Conservation (phyloP, 441 rosid species). For the Jatropha podagrica region DNA sequence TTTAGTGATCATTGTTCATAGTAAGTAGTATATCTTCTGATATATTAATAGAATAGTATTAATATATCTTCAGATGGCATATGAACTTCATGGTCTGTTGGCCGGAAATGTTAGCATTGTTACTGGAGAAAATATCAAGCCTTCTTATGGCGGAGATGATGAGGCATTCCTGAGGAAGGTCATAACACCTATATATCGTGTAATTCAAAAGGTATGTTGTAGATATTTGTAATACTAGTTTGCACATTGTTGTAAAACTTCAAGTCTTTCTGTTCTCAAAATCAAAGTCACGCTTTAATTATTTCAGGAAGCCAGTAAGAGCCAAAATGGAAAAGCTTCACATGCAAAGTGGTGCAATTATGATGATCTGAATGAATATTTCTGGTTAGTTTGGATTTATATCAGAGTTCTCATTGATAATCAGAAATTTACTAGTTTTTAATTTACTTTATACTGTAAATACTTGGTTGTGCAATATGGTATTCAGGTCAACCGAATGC, state of each 20-base stretch:
- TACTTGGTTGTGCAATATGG: conserved; percentile 10
- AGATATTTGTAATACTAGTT: not conserved
- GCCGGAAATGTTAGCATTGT: conserved; percentile 97
- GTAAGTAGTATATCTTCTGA: not conserved
- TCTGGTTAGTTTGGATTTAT: conserved; percentile 66
- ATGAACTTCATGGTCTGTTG: conserved; percentile 95
- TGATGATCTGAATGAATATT: conserved; percentile 97
- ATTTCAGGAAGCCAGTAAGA: conserved; percentile 83
- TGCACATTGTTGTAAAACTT: conserved; percentile 11
- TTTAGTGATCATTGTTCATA: not conserved
- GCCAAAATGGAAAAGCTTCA: conserved; percentile 80
- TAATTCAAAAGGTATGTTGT: conserved; percentile 68
- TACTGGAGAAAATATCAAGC: conserved; percentile 97
- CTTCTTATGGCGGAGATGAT: conserved; percentile 98
- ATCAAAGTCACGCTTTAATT: conserved; percentile 23
- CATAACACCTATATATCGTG: conserved; percentile 87
- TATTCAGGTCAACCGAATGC: conserved; percentile 84
- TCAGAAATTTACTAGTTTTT: not conserved
- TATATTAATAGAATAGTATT: not conserved
- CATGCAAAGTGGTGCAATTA: conserved; percentile 97
- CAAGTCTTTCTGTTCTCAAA: conserved; percentile 28
- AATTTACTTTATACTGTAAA: not conserved
- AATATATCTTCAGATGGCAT: conserved; percentile 79
- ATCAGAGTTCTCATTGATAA: conserved; percentile 19
- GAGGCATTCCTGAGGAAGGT: conserved; percentile 96